Evolutionary conservation across 2,329 filamentous ascomycete genomes (phyloP), one percentile per base, ranked within the genome.

Genomic region (Aureobasidium leucospermi): DNA sequence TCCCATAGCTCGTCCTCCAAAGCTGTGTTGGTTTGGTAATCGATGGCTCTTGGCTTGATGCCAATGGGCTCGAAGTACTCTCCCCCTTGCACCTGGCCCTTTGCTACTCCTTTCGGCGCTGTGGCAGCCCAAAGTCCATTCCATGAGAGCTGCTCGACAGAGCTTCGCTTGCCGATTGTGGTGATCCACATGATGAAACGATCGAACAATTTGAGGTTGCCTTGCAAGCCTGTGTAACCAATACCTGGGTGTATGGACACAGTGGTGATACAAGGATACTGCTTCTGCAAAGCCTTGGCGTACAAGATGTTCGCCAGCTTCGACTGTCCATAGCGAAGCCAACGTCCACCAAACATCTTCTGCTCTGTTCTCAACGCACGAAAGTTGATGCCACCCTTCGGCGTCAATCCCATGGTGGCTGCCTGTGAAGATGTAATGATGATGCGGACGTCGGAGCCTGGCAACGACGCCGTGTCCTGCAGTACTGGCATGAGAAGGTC

Each of bases 261-360:
- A 10, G 65, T 60, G 2, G 65, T 66, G 15, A 77, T 67, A 9
- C 64, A 62, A 0, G 72, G 69, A 47, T 75, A 71, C 10, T 66
- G 68, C 41, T 65, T 62, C 1, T 74, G 69, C 4, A 81, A 66
- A 42, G 74, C 71, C 10, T 66, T 65, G 5, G 74, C 70, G 62
- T 74, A 77, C 7, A 78, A 65, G 5, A 79, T 63, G 62, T 77
- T 77, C 0, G 79, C 78, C 2, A 79, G 65, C 61, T 81, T 80
- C 52, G 70, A 74, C 61, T 77, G 74, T 0, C 72, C 76, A 61
- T 76, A 76, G 11, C 71, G 38, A 28, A 56, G 29, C 62, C 65
- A 48, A 59, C 39, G 61, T 45, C 47, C 53, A 32, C 29, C 41
- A 10, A 59, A 62, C 15, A 52, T 59, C 31, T 45, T 36, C 49